Conservation (phyloP, 306 rosid species). For the Abrus pulchellus region DNA sequence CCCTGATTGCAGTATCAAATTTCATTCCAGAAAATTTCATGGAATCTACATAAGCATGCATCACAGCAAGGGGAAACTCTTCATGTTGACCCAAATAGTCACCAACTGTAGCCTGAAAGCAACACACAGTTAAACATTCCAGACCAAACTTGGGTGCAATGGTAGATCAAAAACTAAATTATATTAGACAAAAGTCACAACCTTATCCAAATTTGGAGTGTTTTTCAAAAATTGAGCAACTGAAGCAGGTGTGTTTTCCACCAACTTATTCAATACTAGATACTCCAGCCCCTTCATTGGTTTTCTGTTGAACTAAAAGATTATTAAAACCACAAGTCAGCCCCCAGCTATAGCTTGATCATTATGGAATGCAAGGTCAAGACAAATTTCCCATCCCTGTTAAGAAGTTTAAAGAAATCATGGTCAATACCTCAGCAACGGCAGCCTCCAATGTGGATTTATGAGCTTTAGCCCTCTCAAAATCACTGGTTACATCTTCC, state of each 20-base stretch:
- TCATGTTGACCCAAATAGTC: slow-evolving; percentile 99
- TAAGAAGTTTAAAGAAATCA: slow-evolving; percentile 37
- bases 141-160: slow-evolving; percentile 46
- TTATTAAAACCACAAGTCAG: slow-evolving; percentile 63
- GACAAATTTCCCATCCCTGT: slow-evolving; percentile 35
- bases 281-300: slow-evolving; percentile 87
- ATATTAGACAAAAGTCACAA: slow-evolving; percentile 51
- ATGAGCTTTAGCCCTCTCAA: slow-evolving; percentile 97
- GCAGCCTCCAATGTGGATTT: slow-evolving; percentile 98
- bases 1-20: slow-evolving; percentile 94
- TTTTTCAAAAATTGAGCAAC: slow-evolving; percentile 93
- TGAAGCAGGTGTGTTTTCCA: slow-evolving; percentile 84
- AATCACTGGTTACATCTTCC: slow-evolving; percentile 76
- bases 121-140: slow-evolving; percentile 41
- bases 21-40: slow-evolving; percentile 93
- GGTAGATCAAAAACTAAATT: slow-evolving; percentile 28
- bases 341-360: slow-evolving; percentile 42
- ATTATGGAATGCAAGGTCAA: slow-evolving; percentile 34
- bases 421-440: slow-evolving; percentile 71
- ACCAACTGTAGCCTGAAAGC: slow-evolving; percentile 89
- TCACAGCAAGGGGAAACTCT: slow-evolving; percentile 97
- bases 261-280: slow-evolving; percentile 86
- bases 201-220: slow-evolving; percentile 92
- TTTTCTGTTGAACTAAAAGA: slow-evolving; percentile 92
- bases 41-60: slow-evolving; percentile 97